These are phyloP conservation scores for Pittosporum tobira DNA, from an alignment of 129 eudicot species.

Conservation along the genomic window DNA sequence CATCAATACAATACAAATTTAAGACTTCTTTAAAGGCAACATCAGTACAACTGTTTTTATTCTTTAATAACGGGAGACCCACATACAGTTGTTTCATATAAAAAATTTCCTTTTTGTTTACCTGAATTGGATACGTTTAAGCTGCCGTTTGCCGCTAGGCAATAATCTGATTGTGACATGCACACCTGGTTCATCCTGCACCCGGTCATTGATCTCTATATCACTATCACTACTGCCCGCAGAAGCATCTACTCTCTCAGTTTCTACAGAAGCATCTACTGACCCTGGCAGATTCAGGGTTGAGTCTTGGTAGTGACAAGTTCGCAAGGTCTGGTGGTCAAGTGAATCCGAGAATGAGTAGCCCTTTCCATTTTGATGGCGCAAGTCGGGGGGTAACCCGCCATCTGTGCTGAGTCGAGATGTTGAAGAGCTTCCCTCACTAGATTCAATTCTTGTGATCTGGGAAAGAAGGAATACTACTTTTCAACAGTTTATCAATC, in stretches of 20 bases:
- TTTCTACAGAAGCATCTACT: slow-evolving; percentile 58
- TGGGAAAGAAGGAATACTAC: slow-evolving; percentile 14
- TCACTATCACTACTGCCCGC: slow-evolving; percentile 83
- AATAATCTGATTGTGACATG: slow-evolving; percentile 69
- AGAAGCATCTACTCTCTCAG: slow-evolving; percentile 61
- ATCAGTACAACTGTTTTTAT: too few relatives aligned
- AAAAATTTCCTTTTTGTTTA: too few relatives aligned
- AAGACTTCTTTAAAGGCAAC: too few relatives aligned
- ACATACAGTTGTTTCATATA: too few relatives aligned
- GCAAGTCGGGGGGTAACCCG: slow-evolving; percentile 35
- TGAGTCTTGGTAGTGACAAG: slow-evolving; percentile 33
- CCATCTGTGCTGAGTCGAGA: slow-evolving; percentile 71
- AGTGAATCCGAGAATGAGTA: slow-evolving; percentile 59
- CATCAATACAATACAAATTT: not conserved
- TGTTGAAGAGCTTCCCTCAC: slow-evolving; percentile 60
- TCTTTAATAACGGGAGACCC: too few relatives aligned
- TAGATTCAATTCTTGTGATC: slow-evolving; percentile 40
- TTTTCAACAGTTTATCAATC: too few relatives aligned
- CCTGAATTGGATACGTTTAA: slow-evolving; percentile 86
- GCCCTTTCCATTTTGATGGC: slow-evolving; percentile 33
- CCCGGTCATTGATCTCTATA: slow-evolving; percentile 85
- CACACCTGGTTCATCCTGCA: slow-evolving; percentile 87
- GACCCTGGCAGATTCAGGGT: slow-evolving; percentile 75
- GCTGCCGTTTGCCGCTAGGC: slow-evolving; percentile 76
- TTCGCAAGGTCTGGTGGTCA: slow-evolving; percentile 37